Percentiles rank a stretch among this genome's conserved stretches.
These are phyloP conservation scores for Paramyrothecium roridum DNA, from an alignment of 2,329 filamentous ascomycete genomes.

Conservation along the genomic window DNA sequence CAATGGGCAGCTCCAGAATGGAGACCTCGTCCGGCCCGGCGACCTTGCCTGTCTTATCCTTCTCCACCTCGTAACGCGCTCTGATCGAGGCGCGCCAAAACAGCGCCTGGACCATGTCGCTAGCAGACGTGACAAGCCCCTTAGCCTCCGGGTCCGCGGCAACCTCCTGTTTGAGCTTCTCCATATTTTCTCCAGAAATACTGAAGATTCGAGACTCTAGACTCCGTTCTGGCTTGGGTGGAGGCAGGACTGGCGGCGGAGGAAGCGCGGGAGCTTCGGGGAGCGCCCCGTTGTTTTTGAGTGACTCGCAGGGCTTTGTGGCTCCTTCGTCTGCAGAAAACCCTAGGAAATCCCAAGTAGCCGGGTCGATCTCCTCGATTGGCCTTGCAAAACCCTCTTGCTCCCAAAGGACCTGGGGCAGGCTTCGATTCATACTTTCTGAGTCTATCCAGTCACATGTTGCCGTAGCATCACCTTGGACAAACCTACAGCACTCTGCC, in stretches of 20 bases:
- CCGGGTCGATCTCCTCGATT: conserved; percentile 18
- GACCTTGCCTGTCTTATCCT: conserved; percentile 11
- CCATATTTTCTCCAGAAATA: conserved; percentile 24
- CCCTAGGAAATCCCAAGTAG: conserved; percentile 20
- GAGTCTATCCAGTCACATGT: conserved; percentile 21
- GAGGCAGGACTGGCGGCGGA: not conserved
- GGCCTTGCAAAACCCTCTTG: conserved; percentile 16
- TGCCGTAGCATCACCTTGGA: conserved; percentile 18
- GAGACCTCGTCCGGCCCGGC: conserved; percentile 18
- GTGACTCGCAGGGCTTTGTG: not conserved
- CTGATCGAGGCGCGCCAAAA: conserved; percentile 33
- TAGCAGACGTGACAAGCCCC: conserved; percentile 22
- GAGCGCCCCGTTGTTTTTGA: conserved; percentile 2
- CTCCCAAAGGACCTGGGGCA: conserved; percentile 22
- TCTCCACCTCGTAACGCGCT: conserved; percentile 28
- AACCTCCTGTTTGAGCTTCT: conserved; percentile 24
- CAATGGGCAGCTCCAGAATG: conserved; percentile 30
- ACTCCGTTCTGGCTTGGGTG: not conserved
- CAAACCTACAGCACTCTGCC: conserved; percentile 25
- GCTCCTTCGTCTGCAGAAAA: conserved; percentile 12
- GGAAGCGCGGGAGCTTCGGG: not conserved
- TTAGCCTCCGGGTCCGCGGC: conserved; percentile 17
- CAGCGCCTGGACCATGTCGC: conserved; percentile 36
- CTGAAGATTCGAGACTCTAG: conserved; percentile 24
- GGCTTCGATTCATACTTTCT: conserved; percentile 24